Base-by-base conservation (phyloP, 352 stramenopile genomes). In the Pythium aristosporum region DNA sequence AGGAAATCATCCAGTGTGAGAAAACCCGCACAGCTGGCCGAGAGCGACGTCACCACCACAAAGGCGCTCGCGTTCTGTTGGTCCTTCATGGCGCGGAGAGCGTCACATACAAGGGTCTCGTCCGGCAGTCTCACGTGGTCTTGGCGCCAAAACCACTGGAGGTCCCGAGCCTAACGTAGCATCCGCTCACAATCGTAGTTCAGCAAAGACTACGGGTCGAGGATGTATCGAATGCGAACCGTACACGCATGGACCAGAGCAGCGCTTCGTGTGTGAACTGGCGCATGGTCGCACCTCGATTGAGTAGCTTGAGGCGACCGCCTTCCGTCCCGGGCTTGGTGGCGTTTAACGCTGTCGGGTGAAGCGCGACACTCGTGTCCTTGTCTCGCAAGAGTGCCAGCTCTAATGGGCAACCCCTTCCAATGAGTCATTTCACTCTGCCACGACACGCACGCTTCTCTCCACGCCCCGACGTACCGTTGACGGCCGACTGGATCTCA, bases 141-240 rank as follows among this genome's bases (percentile, higher is more conserved):
- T 43, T 89, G 71, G 5, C 61, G 66, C 77, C 79, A 91, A 44
- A 85, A 82, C 37, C 63, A 70, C 1, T 53, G 30, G 20, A 79
- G 79, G 46, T 87, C 71, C 28, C 61, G 61, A 10, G 71, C 76
- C 81, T 88, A 47, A 46, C 39, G 39, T 21, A 11, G 25, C 44
- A 28, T 25, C 2, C 15, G 44, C 13, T 46, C 41, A 46, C 41
- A 46, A 46, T n/a, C 41, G 41, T 46, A 46, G 25, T 30, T 30
- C 25, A 30, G 37, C 37, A 42, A 36, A 52, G 46, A 34, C 10
- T 30, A 34, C 20, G 16, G 4, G 9, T 13, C 20, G 13, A 28
- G 5, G 25, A 5, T 30, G 5, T 30, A 30, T 30, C 25, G 25
- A 18, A 58, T 11, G 30, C 4, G 20, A 16, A 50, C 65, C 3